Evolutionary conservation across 371 early-diverging fungal genomes (phyloP), one percentile per base, ranked within the genome.

Genomic region (Mortierella sp.): DNA sequence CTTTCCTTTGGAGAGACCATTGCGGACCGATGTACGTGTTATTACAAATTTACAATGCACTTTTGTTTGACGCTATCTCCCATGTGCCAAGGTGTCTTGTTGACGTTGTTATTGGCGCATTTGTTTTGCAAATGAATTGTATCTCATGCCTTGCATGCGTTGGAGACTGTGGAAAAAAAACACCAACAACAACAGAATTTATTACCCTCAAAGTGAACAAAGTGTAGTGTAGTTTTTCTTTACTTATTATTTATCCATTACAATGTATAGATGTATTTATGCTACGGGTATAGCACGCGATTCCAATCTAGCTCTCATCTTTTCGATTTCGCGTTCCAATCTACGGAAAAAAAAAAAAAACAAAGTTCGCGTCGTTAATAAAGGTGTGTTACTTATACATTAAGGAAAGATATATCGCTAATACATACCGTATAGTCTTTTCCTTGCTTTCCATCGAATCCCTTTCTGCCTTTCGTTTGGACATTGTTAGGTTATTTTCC

Each of bases 391-490:
- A n/a, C n/a, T n/a, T n/a, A n/a, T n/a, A n/a, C n/a, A n/a, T n/a
- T n/a, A n/a, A n/a, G n/a, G n/a, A n/a, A n/a, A n/a, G n/a, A n/a
- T n/a, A n/a, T n/a, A n/a, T n/a, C n/a, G n/a, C n/a, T n/a, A 47
- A 61, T 31, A 31, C 61, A n/a, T 82, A 85, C 85, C 85, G 71
- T 23, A 75, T 26, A n/a, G 79, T 35, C 28, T 68, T 53, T 54
- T 93, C 94, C 26, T 86, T 72, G 72, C 76, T 75, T 60, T 93
- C 94, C 51, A 82, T 81, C 26, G 86, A 86, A 64, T 94, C 94
- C 35, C 96, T 85, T 64, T 95, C 95, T 19, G 92, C 90, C 37
- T 93, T 87, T 17, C 93, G 86, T 68, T 94, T 93, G 15, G 92
- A 85, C 4, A 94, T 72, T 65, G 91, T 89, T 72, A 94, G 83